Conservation (phyloP, 2,329 filamentous ascomycete genomes). For the Beauveria caledonica region DNA sequence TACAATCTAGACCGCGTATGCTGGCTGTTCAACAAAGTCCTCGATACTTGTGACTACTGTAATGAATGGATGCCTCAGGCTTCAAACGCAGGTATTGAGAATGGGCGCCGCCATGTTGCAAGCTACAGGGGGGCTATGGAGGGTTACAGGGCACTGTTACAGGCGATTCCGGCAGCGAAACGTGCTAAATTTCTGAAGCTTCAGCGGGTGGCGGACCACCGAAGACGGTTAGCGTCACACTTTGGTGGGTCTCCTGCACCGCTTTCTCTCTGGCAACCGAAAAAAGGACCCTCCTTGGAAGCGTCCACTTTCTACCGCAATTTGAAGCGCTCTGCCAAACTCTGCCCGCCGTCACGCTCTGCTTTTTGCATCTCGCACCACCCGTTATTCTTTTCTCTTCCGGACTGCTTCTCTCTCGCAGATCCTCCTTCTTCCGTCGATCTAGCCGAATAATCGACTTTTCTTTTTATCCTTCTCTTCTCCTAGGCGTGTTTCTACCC, state of each 20-base stretch:
- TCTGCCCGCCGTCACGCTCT: conserved; percentile 5
- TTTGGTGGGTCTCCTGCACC: neutral
- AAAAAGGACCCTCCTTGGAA: conserved; percentile 8
- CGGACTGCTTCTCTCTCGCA: conserved; percentile 6
- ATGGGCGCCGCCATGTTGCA: neutral
- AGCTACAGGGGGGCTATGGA: neutral
- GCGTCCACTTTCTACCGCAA: conserved; percentile 9
- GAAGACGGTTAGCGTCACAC: neutral
- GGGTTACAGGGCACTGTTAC: neutral
- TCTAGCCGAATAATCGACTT: neutral
- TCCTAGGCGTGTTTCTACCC: neutral
- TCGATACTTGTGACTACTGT: neutral
- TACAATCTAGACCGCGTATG: neutral
- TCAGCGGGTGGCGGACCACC: neutral
- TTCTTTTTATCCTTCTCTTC: neutral
- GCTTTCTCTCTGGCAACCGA: conserved; percentile 11
- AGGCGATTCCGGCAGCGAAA: neutral
- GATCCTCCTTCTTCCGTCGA: neutral
- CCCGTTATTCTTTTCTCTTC: neutral
- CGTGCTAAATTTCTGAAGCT: neutral
- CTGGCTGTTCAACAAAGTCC: neutral
- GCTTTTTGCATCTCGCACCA: conserved; percentile 9
- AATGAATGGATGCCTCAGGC: conserved; percentile 6
- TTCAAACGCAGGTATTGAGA: neutral
- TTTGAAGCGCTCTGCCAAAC: conserved; percentile 8